Base-by-base conservation (phyloP, 2,329 filamentous ascomycete species). In the Scopulariopsis brevicaulis region DNA sequence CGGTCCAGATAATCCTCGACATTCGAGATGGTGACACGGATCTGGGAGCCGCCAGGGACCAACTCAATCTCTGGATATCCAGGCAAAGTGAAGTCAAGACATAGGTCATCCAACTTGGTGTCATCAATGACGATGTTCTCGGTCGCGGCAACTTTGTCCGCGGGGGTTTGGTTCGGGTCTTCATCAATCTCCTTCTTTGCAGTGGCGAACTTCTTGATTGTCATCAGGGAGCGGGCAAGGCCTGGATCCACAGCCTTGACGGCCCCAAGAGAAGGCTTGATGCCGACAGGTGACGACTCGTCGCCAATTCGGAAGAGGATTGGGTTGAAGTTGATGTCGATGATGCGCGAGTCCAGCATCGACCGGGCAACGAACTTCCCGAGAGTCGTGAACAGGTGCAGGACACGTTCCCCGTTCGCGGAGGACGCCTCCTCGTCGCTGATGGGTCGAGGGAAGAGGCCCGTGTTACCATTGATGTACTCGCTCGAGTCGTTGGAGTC, bases 331-430 rank as follows among this genome's bases (percentile, higher is more conserved):
- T 93, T 94, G 63, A 99, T 85, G 66, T 99, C 94, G 64, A 99
- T 96, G 68, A 99, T 97, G 57, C 94, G 84, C 1, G 93, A 96
- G 69, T 99, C 94, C 57, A 99, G 86, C 94, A 99, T 97, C 0
- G 94, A 96, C 55, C 94, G 85, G 34, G 95, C 94, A 54, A 97
- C 92, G 69, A 99, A 99, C 68, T 96, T 97, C 64, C 94, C 94
- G 24, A 99, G 85, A 67, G 93, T 87, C 71, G 87, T 95, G 77
- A 96, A 99, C 20, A 96, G 75, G 64, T 94, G 86, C 37, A 96
- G 76, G 48, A 96, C 86, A 64, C 90, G 89, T 72, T 93, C 89
- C n/a, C 91, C 91, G 59, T 89, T 87, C 53, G 94, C 87, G 10
- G 82, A 82, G 2, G 77, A 73, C 0, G 86, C 80, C 66, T 94